These are phyloP conservation scores for Chalciporus piperatoides DNA, from an alignment of 1,284 basidiomycete genomes.

Conservation along the genomic window DNA sequence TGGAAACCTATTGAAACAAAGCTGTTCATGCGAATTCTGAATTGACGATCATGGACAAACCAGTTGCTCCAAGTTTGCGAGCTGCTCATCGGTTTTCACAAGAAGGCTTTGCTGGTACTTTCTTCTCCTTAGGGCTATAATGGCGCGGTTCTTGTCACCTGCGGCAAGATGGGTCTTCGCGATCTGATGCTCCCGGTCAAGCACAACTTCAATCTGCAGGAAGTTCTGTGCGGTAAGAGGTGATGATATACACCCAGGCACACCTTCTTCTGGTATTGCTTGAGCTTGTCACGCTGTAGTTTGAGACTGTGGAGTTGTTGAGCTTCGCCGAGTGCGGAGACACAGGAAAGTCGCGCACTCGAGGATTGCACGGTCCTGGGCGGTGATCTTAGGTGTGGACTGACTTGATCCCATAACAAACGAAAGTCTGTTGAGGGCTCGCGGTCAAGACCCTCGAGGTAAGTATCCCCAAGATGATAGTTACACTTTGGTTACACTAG, in stretches of 20 bases:
- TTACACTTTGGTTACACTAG: no score
- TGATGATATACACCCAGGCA: constrained; percentile 17
- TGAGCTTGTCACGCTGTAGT: constrained; percentile 92
- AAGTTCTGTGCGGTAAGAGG: background rate
- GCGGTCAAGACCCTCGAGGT: background rate
- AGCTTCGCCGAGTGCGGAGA: constrained; percentile 19
- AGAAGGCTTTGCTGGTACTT: constrained; percentile 94
- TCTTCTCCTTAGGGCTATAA: constrained; percentile 80
- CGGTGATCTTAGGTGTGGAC: constrained; percentile 85
- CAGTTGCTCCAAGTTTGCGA: constrained; percentile 87
- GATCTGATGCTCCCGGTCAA: constrained; percentile 87
- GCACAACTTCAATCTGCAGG: constrained; percentile 77
- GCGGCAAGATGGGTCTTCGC: constrained; percentile 78
- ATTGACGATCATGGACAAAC: constrained; percentile 45
- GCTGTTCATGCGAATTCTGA: background rate
- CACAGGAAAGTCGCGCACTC: constrained; percentile 59
- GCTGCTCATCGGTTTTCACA: constrained; percentile 84
- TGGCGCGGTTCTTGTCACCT: constrained; percentile 84
- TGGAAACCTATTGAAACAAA: constrained; percentile 65
- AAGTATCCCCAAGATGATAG: background rate
- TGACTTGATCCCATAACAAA: constrained; percentile 65
- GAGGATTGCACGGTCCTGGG: constrained; percentile 90
- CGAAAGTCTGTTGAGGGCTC: constrained; percentile 4
- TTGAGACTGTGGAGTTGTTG: constrained; percentile 62
- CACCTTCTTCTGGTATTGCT: constrained; percentile 93